Base-by-base conservation (phyloP, 768 basidiomycete genomes). In the Russula griseocarnosa region DNA sequence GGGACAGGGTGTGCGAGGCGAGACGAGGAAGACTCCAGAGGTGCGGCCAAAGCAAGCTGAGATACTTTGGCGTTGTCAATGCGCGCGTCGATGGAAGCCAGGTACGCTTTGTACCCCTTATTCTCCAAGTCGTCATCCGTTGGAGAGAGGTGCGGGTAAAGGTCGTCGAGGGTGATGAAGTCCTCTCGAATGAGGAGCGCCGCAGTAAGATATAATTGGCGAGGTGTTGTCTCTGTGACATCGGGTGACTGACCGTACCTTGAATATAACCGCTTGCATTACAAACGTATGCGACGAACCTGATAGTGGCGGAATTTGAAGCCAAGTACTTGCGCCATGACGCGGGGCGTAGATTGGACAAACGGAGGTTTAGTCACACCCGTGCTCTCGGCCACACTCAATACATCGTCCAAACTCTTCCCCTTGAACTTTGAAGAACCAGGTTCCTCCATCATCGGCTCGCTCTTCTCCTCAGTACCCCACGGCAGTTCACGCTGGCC, bases 251-350 rank as follows among this genome's bases (percentile, higher is more conserved):
- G 65, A 6, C 5, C 42, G 40, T 3, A 46, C 72, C 58, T 69
- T 60, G 52, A 63, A 55, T 70, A 68, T 69, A 40, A 42, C 59
- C 51, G 24, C 53, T 64, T 60, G 53, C 24, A 55, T 61, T 22
- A 50, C 22, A 50, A 46, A 46, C 1, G 40, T 11, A 47, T 42
- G n/a, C 30, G 51, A 65, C 49, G 62, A 67, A 94, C 95, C 77
- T 95, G 88, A 74, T 96, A 95, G 73, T 88, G 86, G 10, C 83
- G 81, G 70, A 97, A 96, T 75, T 99, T 99, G 82, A 98, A 98
- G n/a, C 97, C 97, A 24, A 99, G 78, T 8, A 98, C 90, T 76
- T 99, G 94, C 16, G 92, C 87, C 61, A 92, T 76, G 24, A 92
- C 87, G 56, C 83, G 81, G 28, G 86, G 79, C 56, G 83, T 78